phyloP scores from a whole-genome alignment of 345 rosid genomes.

The Firmiana major region DNA sequence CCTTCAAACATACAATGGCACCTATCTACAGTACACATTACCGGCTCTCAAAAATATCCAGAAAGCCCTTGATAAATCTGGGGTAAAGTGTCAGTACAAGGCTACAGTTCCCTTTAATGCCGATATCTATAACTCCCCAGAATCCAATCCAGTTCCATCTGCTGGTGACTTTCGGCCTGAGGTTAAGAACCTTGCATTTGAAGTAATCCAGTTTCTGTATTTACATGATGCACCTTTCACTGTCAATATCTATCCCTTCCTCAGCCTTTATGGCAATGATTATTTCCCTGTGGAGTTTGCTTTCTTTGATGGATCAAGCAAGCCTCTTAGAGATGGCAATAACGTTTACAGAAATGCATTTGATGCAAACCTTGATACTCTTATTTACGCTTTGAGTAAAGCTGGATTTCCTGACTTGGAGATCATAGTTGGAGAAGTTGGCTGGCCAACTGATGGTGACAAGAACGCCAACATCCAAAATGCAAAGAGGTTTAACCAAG shows the following conservation, averaged over 20 bases:
- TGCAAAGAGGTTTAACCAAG: slow-evolving; percentile 21
- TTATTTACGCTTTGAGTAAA: slow-evolving; percentile 6
- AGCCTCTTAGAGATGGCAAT: slow-evolving; percentile 13
- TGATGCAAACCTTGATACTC: slow-evolving; percentile 21
- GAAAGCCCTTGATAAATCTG: slow-evolving; percentile 34
- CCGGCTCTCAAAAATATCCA: slow-evolving; percentile 47
- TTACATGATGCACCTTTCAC: slow-evolving; percentile 37
- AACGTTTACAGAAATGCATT: slow-evolving; percentile 15
- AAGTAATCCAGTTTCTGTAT: slow-evolving; percentile 12
- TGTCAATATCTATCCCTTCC: slow-evolving; percentile 50
- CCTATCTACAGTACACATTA: slow-evolving; percentile 29
- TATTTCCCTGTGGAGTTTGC: slow-evolving; percentile 48
- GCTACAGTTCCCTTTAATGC: slow-evolving; percentile 50
- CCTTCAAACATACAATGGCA: slow-evolving; percentile 36
- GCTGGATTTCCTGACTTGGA: slow-evolving; percentile 15
- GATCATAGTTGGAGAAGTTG: slow-evolving; percentile 20
- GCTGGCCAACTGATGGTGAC: slow-evolving; percentile 21
- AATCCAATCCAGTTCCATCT: slow-evolving; percentile 19
- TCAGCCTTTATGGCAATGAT: slow-evolving; percentile 37
- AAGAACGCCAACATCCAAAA: slow-evolving; percentile 14
- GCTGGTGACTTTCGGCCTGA: slow-evolving; percentile 20
- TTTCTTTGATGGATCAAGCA: slow-evolving; percentile 36
- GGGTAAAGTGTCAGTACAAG: slow-evolving; percentile 28
- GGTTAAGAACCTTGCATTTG: slow-evolving; percentile 14
- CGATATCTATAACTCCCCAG: slow-evolving; percentile 36